Evolutionary conservation across 2,329 filamentous ascomycete genomes (phyloP).

Genomic region (Paraconiothyrium brasiliense): DNA sequence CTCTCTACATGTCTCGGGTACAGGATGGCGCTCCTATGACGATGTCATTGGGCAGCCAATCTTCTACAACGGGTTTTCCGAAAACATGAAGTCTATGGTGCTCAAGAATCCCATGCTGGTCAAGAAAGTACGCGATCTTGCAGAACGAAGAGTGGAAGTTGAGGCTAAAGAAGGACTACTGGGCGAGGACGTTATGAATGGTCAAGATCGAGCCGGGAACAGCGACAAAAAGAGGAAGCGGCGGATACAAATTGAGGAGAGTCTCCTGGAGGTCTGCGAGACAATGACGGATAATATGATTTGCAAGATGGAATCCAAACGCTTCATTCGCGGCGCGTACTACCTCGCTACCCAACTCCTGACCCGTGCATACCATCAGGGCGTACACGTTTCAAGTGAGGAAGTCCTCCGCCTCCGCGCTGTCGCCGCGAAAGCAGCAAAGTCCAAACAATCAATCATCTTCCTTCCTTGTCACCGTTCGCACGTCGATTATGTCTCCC

Average conservation of each 20-base stretch:
- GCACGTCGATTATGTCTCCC: constrained; percentile 94
- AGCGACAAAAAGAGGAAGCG: constrained; percentile 67
- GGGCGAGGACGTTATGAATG: constrained; percentile 56
- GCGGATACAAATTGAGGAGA: constrained; percentile 75
- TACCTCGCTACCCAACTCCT: constrained; percentile 88
- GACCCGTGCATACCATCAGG: constrained; percentile 94
- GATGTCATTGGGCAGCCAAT: constrained; percentile 88
- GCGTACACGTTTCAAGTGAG: constrained; percentile 94
- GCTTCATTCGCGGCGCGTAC: constrained; percentile 91
- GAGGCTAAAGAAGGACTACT: constrained; percentile 78
- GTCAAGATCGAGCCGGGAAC: constrained; percentile 55
- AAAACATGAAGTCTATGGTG: constrained; percentile 84
- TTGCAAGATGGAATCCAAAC: constrained; percentile 96
- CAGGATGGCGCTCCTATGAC: constrained; percentile 96
- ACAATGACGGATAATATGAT: constrained; percentile 95
- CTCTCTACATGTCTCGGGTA: constrained; percentile 89
- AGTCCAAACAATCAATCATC: constrained; percentile 93
- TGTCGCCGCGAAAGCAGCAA: constrained; percentile 82
- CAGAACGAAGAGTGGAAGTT: constrained; percentile 74
- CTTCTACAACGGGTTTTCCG: constrained; percentile 91
- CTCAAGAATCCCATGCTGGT: constrained; percentile 79
- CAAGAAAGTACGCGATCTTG: constrained; percentile 77
- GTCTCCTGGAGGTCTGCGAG: constrained; percentile 82
- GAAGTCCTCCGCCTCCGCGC: constrained; percentile 84
- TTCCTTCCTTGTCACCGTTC: constrained; percentile 95